Base-by-base conservation (phyloP, 306 rosid genomes). In the Sesbania bispinosa region DNA sequence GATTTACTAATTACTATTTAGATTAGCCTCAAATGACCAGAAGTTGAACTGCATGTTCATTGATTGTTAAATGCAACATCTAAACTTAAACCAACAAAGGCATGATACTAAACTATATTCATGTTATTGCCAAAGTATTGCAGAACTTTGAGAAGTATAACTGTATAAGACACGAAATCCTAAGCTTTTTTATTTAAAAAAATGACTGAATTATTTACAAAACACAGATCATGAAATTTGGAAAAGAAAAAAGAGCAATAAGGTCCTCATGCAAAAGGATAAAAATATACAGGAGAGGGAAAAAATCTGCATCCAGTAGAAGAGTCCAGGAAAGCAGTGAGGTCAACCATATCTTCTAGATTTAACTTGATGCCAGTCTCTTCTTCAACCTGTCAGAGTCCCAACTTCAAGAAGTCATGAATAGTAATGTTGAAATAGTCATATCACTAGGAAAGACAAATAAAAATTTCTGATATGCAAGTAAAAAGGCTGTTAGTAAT, bases 331-430 rank as follows among this genome's bases (percentile, higher is more conserved):
- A 88, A 88, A 67, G 94, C 87, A 16, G 97, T 90, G 29, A 93
- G 96, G 68, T 93, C 94, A 67, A 88, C 72, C 98, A 90, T 75
- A 83, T 87, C 89, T 68, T 84, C 88, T 50, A 84, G 72, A 18
- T 86, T 85, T 67, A 93, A 84, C 51, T 74, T 77, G 79, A 90
- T 87, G 21, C 98, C 98, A 23, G 77, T 89, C 69, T 93, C 98
- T 82, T 90, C 98, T 78, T 85, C 98, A 60, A 90, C 98, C 97
- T 93, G 83, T 53, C 73, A 74, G 38, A 45, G 26, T 66, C 42
- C 60, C 46, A 61, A 68, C 51, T 50, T 30, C 41, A 47, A 26
- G 33, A 62, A 69, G 33, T 46, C 51, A 58, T 45, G 14, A 42
- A 68, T n/a, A 46, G 36, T 26, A 20, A 11, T 24, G 14, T 21